phyloP scores from a whole-genome alignment of 2,329 filamentous ascomycete species.

The Fusarium armeniacum region DNA sequence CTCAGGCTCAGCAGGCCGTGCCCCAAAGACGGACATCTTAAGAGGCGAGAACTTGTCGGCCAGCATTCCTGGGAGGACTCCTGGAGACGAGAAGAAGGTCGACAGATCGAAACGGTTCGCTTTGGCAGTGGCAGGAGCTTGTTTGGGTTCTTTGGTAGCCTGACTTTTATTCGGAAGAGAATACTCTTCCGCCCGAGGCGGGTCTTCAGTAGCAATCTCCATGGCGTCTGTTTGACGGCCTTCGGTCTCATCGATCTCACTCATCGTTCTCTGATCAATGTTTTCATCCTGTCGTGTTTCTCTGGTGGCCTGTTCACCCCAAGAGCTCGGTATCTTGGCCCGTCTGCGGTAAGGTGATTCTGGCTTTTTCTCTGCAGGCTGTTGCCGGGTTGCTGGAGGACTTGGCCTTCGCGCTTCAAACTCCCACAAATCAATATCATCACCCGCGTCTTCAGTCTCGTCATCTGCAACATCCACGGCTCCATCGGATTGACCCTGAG shows the following conservation, averaged over 20 bases:
- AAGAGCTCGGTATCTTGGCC: slow-evolving; percentile 56
- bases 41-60: slow-evolving; percentile 52
- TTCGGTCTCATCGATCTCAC: slow-evolving; percentile 1
- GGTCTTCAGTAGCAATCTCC: slow-evolving; percentile 32
- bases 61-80: slow-evolving; percentile 55
- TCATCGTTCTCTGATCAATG: background rate
- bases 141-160: slow-evolving; percentile 25
- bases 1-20: slow-evolving; percentile 33
- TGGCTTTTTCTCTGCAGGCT: slow-evolving; percentile 50
- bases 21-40: slow-evolving; percentile 39
- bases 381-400: slow-evolving; percentile 52
- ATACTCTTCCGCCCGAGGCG: slow-evolving; percentile 57
- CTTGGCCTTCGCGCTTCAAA: slow-evolving; percentile 67
- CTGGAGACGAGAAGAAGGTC: slow-evolving; percentile 71
- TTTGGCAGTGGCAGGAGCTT: slow-evolving; percentile 47
- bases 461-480: slow-evolving; percentile 39
- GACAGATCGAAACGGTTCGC: slow-evolving; percentile 62
- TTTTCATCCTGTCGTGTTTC: slow-evolving; percentile 37
- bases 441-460: slow-evolving; percentile 50
- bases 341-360: slow-evolving; percentile 43
- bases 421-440: slow-evolving; percentile 70
- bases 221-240: slow-evolving; percentile 27
- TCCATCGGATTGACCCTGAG: slow-evolving; percentile 34
- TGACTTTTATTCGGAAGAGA: slow-evolving; percentile 59
- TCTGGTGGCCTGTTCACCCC: slow-evolving; percentile 52